Evolutionary conservation across 1,284 basidiomycete genomes (phyloP), one percentile per base, ranked within the genome.

Genomic region (Melampsora americana): DNA sequence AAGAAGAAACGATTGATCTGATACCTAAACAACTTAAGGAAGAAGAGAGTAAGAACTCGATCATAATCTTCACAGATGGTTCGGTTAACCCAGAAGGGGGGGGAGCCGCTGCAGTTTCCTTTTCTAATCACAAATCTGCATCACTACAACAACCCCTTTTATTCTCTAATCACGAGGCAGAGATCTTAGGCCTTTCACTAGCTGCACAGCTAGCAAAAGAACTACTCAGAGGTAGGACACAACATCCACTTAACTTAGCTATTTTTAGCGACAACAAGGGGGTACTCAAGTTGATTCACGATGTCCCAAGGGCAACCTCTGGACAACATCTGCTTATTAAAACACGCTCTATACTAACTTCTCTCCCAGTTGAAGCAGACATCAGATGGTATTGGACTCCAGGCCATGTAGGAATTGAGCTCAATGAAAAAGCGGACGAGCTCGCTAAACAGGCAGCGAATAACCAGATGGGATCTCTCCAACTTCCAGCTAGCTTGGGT

Each of bases 321-420:
- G 66, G 66, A 5, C 66, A 68, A 68, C 66, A 68, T 20, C 14
- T 68, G 23, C n/a, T 50, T 32, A 32, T 50, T 50, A 32, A 68
- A 23, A 68, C 44, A 18, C 53, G 16, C 48, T 18, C 42, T 16
- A 26, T 14, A n/a, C 65, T 67, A 7, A 23, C 4, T 9, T n/a
- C 18, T n/a, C 53, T 59, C 6, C n/a, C n/a, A 6, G 16, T 7
- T 6, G 12, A 59, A 0, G 23, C 53, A 1, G 26, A 26, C 23
- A n/a, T 68, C 7, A 53, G 23, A 14, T 20, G 23, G 18, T 68
- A 35, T 23, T 68, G 66, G 66, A 50, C 46, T 6, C 66, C 66
- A 11, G 46, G 48, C 11, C 66, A 68, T 56, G 26, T 30, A n/a
- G 66, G 30, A 1, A 68, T 68, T 2, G 46, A 26, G 20, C 46